These are phyloP conservation scores for Puccinia coronata DNA, from an alignment of 1,284 basidiomycete genomes.

Conservation along the genomic window DNA sequence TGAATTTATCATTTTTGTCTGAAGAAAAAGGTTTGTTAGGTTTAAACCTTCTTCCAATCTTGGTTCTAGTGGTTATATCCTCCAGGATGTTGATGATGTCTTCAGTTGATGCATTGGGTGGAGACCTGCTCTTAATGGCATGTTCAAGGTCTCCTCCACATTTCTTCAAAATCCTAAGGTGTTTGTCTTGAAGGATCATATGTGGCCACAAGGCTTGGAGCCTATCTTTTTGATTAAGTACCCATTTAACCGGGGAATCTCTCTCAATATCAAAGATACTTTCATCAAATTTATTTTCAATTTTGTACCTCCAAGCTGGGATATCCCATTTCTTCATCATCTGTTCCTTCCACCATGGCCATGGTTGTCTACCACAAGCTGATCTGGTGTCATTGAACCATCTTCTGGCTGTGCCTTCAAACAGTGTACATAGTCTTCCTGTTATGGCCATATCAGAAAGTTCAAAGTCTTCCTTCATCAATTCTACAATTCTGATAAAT, in stretches of 20 bases:
- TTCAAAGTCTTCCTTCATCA: background rate
- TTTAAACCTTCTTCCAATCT: background rate
- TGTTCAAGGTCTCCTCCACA: conserved; percentile 5
- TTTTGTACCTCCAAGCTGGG: conserved; percentile 5
- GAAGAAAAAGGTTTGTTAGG: background rate
- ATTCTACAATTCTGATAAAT: background rate
- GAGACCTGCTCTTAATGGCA: conserved; percentile 6
- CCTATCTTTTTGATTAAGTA: background rate
- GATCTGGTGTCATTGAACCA: background rate
- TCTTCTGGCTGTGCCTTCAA: background rate
- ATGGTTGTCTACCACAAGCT: background rate
- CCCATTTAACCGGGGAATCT: background rate
- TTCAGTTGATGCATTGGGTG: background rate
- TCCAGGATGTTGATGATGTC: background rate
- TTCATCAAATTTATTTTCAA: background rate
- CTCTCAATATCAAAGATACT: background rate
- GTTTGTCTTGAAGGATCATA: background rate
- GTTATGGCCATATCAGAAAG: background rate
- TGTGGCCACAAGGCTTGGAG: background rate
- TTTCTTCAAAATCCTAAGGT: conserved; percentile 9
- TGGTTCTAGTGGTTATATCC: conserved; percentile 1
- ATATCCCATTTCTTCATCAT: background rate
- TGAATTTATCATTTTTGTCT: background rate
- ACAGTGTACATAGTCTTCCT: background rate
- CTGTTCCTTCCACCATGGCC: background rate